Base-by-base conservation (phyloP, 805 yeast species). In the Lipomyces sp. region DNA sequence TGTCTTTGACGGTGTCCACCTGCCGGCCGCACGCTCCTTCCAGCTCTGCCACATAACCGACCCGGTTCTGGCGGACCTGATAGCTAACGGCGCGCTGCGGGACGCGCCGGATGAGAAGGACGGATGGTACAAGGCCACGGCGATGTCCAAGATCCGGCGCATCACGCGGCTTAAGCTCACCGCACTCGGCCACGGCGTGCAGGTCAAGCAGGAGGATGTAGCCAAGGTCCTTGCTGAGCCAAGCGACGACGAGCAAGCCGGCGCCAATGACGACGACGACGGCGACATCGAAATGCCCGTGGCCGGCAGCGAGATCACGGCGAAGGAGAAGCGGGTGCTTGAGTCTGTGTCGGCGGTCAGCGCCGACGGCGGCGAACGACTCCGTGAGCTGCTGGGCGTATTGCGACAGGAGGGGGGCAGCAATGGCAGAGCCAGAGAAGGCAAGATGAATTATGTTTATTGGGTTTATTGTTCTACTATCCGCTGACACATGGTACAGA, bases 11-110 rank as follows among this genome's bases (percentile, higher is more conserved):
- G 98, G 97, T 3, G 70, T 68, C 2, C 76, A 74, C 37, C 63
- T 85, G 19, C 95, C 96, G 0, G 70, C 75, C 48, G 77, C 86
- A 4, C 78, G 86, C 8, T 78, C 84, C 53, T 81, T 84, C 60
- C 96, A 88, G 63, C 70, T 93, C 7, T 90, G 89, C 26, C 90
- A 91, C 63, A 71, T 93, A 4, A 65, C 75, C 4, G 95, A 87
- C 62, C 78, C 80, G 8, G 83, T 82, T 57, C 72, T 90, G 8
- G 60, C 61, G 11, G 63, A 65, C 2, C 60, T 83, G 13, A 61
- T 86, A 4, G 65, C 67, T 7, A 55, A 63, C 10, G 67, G 74
- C 16, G 68, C 65, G 8, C 50, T 78, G 2, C 70, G 71, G 28
- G 68, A 69, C 0, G 66, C 66, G 10, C 76, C 80, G 21, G 82